Conservation (phyloP, 129 eudicot species). For the Tagetes patula region DNA sequence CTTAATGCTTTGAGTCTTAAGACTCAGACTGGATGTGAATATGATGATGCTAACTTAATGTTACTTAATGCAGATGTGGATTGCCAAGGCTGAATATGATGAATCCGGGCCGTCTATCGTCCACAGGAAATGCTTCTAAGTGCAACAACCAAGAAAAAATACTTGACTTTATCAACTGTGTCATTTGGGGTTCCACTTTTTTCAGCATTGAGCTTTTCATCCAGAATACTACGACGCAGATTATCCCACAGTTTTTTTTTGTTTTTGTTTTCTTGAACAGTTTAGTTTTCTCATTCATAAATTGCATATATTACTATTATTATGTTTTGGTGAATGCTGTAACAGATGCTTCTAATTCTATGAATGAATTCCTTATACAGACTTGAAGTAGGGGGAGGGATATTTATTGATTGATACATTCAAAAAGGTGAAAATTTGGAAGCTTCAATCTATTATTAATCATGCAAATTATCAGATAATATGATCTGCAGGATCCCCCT, state of each 20-base stretch:
- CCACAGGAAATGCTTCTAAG: conserved; percentile 51
- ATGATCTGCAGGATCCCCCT: too few species aligned
- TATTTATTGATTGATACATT: not conserved
- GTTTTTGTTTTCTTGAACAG: conserved; percentile 7
- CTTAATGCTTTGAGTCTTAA: not conserved
- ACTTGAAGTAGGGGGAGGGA: not conserved
- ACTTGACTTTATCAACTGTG: conserved; percentile 24
- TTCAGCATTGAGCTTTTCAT: not conserved
- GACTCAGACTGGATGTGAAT: not conserved
- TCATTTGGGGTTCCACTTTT: conserved; percentile 23
- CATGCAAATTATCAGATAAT: too few species aligned
- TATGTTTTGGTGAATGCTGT: conserved; percentile 25
- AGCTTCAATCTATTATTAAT: too few species aligned
- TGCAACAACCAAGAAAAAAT: conserved; percentile 18
- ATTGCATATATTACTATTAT: conserved; percentile 14
- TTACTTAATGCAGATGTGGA: conserved; percentile 39
- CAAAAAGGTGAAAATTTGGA: not conserved
- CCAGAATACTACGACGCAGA: conserved; percentile 6
- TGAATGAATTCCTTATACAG: conserved; percentile 34
- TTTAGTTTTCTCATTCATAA: conserved; percentile 26
- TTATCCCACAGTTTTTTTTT: conserved; percentile 14
- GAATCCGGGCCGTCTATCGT: conserved; percentile 53
- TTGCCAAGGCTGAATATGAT: conserved; percentile 53
- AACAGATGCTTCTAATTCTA: conserved; percentile 27
- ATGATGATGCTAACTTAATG: not conserved